These are phyloP conservation scores for Rhizoclosmatium sp. DNA, from an alignment of 192 early-diverging fungal genomes.

Conservation along the genomic window DNA sequence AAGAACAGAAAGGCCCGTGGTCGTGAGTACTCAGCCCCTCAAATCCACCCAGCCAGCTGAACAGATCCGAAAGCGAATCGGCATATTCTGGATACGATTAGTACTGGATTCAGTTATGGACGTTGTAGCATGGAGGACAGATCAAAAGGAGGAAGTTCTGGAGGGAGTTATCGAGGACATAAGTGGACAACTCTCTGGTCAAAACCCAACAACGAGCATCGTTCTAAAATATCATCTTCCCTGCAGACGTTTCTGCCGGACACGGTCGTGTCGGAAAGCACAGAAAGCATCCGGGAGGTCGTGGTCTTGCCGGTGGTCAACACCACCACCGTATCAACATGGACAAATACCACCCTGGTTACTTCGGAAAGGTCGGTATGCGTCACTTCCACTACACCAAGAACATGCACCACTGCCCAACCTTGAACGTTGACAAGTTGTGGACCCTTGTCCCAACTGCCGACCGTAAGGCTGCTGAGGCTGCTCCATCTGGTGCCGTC, in stretches of 20 bases:
- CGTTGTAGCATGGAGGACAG: neutral
- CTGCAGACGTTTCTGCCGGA: constrained; percentile 93
- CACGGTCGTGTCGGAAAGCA: constrained; percentile 99
- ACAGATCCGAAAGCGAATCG: neutral
- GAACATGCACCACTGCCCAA: constrained; percentile 84
- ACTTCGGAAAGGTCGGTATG: constrained; percentile 99
- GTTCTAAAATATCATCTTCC: neutral
- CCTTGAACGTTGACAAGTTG: constrained; percentile 93
- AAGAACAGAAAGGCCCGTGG: constrained; percentile 97
- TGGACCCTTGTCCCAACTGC: constrained; percentile 91
- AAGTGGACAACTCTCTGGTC: neutral
- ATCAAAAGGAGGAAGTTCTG: too few relatives aligned
- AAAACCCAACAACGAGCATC: neutral
- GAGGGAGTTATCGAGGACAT: too few relatives aligned
- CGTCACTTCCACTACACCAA: constrained; percentile 97
- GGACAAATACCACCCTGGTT: constrained; percentile 99
- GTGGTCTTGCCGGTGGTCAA: constrained; percentile 99
- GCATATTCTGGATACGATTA: neutral
- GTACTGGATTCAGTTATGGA: neutral
- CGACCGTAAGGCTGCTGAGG: constrained; percentile 79
- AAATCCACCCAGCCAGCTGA: too few relatives aligned
- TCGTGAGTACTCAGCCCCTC: constrained; percentile 55
- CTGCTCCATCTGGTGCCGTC: constrained; percentile 83
- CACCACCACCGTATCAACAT: constrained; percentile 99
- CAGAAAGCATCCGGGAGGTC: constrained; percentile 99